Base-by-base conservation (phyloP, 257 asterid genomes). In the Parsonsia alboflavescens region DNA sequence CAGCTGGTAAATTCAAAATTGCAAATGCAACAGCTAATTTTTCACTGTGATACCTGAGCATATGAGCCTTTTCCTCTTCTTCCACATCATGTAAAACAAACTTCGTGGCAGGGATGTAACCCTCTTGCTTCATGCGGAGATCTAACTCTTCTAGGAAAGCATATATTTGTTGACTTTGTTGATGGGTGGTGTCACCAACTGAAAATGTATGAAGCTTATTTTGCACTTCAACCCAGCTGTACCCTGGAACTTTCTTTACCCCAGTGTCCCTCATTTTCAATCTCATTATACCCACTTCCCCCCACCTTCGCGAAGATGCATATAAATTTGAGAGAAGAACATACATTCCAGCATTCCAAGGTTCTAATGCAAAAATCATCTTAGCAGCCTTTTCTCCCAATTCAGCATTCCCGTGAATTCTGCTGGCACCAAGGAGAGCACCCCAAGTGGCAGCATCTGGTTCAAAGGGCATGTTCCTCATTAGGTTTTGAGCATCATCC, bases 361-460 rank as follows among this genome's bases (percentile, higher is more conserved):
- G 99, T 73, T 94, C 99, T 77, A 88, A 76, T 61, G 85, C 58
- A 63, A 94, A 88, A 75, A 94, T 84, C 90, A 86, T 92, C 73
- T 89, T 90, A 24, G 98, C 99, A 63, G 99, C 99, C 68, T 88
- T 89, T 89, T 94, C 98, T 67, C 97, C 99, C 70, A 94, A 75
- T 79, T 80, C 85, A 16, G 96, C 84, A 75, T 89, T 85, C 24
- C 97, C 97, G 61, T 94, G 98, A 59, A 89, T 92, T 83, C 93
- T 83, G 83, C 99, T 88, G 64, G 99, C 99, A 72, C 97, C 98
- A n/a, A 94, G 97, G 66, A 94, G 92, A 56, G 99, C 96, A 72
- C 98, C 97, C 99, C 99, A 95, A 24, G 98, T 88, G 54, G 97
- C 96, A 80, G 99, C 96, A 64, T 94, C 97, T 54, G 99, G 96